These are phyloP conservation scores for Xeromyces bisporus DNA, from an alignment of 495 filamentous ascomycete species.

Conservation along the genomic window DNA sequence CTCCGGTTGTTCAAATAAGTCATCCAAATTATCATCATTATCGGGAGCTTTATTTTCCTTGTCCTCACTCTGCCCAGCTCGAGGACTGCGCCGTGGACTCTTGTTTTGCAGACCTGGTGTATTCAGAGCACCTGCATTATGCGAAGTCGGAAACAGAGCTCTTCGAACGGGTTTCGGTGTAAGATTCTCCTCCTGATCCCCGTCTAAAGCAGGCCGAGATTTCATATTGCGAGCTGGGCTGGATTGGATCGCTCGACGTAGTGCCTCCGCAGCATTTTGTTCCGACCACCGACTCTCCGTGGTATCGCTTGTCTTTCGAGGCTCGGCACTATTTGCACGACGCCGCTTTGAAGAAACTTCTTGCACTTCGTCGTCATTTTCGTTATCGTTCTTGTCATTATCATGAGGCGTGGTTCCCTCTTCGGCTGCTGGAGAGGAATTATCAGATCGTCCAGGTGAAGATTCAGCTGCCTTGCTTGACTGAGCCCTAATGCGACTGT, in stretches of 20 bases:
- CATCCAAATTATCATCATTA: slow-evolving; percentile 33
- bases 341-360: slow-evolving; percentile 19
- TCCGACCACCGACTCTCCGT: slow-evolving; percentile 26
- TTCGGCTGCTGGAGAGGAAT: slow-evolving; percentile 24
- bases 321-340: slow-evolving; percentile 27
- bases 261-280: slow-evolving; percentile 37
- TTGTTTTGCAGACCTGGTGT: slow-evolving; percentile 38
- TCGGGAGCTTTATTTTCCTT: slow-evolving; percentile 34
- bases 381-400: slow-evolving; percentile 9
- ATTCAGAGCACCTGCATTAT: slow-evolving; percentile 41
- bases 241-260: slow-evolving; percentile 49
- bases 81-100: slow-evolving; percentile 33
- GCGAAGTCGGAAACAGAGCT: slow-evolving; percentile 52
- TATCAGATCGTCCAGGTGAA: slow-evolving; percentile 26
- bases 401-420: slow-evolving; percentile 23
- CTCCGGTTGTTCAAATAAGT: slow-evolving; percentile 38
- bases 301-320: slow-evolving; percentile 14
- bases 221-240: slow-evolving; percentile 51
- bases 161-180: slow-evolving; percentile 52
- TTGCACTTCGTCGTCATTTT: slow-evolving; percentile 12
- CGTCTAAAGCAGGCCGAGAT: slow-evolving; percentile 47
- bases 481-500: slow-evolving; percentile 17
- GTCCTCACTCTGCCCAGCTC: slow-evolving; percentile 18
- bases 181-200: slow-evolving; percentile 28
- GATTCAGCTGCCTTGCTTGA: slow-evolving; percentile 16